These are phyloP conservation scores for Bjerkandera adusta DNA, from an alignment of 1,284 basidiomycete genomes.

Conservation along the genomic window DNA sequence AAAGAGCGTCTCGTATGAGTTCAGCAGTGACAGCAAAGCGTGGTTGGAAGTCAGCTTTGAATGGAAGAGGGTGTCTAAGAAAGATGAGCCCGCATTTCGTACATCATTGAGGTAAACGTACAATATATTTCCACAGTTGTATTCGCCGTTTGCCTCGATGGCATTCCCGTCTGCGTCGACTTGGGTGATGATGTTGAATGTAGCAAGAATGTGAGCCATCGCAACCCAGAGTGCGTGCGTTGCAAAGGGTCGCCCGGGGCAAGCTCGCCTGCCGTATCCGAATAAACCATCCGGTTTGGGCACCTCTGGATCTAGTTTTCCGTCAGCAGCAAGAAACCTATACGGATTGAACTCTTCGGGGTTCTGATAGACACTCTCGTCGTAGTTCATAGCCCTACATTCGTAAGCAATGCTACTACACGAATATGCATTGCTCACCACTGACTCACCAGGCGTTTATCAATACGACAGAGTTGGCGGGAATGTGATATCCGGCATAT, in stretches of 20 bases:
- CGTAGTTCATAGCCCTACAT: constrained; percentile 1
- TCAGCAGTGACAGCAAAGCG: not conserved
- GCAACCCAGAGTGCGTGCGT: constrained; percentile 37
- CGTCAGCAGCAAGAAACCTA: constrained; percentile 6
- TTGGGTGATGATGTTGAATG: constrained; percentile 36
- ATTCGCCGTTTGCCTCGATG: too few species aligned
- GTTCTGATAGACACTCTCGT: constrained; percentile 2
- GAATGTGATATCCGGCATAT: constrained; percentile 26
- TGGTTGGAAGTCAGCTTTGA: not conserved
- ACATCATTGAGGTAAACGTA: too few species aligned
- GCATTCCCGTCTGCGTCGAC: constrained; percentile 32
- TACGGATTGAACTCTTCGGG: constrained; percentile 3
- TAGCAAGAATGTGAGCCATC: constrained; percentile 36
- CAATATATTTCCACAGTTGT: too few species aligned
- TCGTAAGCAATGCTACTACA: too few species aligned
- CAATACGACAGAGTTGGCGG: constrained; percentile 22
- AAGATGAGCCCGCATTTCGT: too few species aligned
- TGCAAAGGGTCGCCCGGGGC: constrained; percentile 28
- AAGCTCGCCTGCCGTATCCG: constrained; percentile 12
- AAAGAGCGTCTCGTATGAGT: too few species aligned
- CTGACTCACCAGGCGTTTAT: not conserved
- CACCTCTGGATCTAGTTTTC: constrained; percentile 1
- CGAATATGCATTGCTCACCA: too few species aligned
- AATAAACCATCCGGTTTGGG: constrained; percentile 9
- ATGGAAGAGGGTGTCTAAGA: constrained; percentile 5